phyloP scores from a whole-genome alignment of 2,329 filamentous ascomycete species.

The Sphaerostilbella broomeana region DNA sequence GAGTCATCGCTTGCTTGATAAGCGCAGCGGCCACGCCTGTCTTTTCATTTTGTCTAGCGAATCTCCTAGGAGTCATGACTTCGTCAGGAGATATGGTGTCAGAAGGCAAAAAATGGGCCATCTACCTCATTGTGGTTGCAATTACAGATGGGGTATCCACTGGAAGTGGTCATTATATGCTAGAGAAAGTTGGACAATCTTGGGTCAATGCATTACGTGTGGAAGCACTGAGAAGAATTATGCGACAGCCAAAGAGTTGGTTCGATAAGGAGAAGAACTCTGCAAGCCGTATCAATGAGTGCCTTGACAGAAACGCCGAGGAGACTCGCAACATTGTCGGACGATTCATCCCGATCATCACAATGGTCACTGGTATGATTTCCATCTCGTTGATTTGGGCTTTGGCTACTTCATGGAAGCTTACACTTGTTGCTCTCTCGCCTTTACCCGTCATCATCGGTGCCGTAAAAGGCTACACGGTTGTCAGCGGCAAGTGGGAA shows the following conservation, averaged over 20 bases:
- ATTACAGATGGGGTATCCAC: slow-evolving; percentile 57
- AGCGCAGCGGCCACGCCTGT: slow-evolving; percentile 63
- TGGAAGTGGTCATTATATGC: slow-evolving; percentile 61
- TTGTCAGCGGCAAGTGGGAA: slow-evolving; percentile 67
- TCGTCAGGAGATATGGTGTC: slow-evolving; percentile 39
- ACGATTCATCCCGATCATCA: slow-evolving; percentile 64
- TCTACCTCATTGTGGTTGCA: slow-evolving; percentile 63
- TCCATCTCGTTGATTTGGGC: slow-evolving; percentile 68
- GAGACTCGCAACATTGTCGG: slow-evolving; percentile 81
- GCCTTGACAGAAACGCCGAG: slow-evolving; percentile 74
- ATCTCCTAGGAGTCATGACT: slow-evolving; percentile 66
- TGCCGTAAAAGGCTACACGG: slow-evolving; percentile 59
- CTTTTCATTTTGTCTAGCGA: slow-evolving; percentile 71
- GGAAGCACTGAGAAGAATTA: slow-evolving; percentile 60
- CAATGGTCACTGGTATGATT: slow-evolving; percentile 63
- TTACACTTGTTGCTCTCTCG: slow-evolving; percentile 69
- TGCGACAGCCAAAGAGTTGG: slow-evolving; percentile 72
- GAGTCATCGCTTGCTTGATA: slow-evolving; percentile 53
- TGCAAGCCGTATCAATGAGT: slow-evolving; percentile 57
- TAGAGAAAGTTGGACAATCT: slow-evolving; percentile 64
- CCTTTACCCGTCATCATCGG: slow-evolving; percentile 61
- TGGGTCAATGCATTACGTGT: slow-evolving; percentile 71
- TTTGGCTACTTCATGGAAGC: slow-evolving; percentile 66
- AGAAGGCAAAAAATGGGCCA: slow-evolving; percentile 58
- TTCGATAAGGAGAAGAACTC: slow-evolving; percentile 66